Conservation (phyloP, 2,329 filamentous ascomycete species). For the Hymenoscyphus scutula region DNA sequence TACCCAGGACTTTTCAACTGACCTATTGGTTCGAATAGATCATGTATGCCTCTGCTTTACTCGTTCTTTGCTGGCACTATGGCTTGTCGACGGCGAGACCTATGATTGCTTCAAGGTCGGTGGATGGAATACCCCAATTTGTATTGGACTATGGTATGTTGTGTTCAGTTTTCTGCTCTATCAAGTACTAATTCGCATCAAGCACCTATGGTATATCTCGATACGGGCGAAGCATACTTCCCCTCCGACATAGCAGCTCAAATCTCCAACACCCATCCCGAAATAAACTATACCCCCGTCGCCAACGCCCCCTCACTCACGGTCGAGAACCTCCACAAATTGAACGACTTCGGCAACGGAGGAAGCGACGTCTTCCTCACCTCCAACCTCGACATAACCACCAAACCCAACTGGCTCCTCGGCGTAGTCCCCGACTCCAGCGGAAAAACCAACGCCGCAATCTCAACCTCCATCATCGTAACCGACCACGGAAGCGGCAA, state of each 20-base stretch:
- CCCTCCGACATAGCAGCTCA: conserved; percentile 49
- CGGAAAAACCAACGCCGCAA: conserved; percentile 50
- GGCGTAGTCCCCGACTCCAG: conserved; percentile 51
- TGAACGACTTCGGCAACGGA: conserved; percentile 42
- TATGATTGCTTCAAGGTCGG: conserved; percentile 11
- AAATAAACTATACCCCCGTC: conserved; percentile 43
- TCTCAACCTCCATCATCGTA: conserved; percentile 53
- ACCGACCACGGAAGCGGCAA: conserved; percentile 54
- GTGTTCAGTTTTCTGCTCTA: not conserved
- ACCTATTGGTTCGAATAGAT: conserved; percentile 10
- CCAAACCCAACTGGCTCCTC: conserved; percentile 46
- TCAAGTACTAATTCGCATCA: conserved; percentile 3
- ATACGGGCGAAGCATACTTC: conserved; percentile 47
- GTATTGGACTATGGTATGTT: conserved; percentile 45
- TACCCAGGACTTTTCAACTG: not conserved
- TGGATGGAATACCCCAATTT: conserved; percentile 41
- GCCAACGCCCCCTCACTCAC: conserved; percentile 40
- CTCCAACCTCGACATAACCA: conserved; percentile 46
- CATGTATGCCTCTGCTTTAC: conserved; percentile 18
- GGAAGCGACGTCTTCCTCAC: conserved; percentile 49
- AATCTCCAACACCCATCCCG: conserved; percentile 45
- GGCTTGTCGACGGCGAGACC: conserved; percentile 13
- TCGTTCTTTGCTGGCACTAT: conserved; percentile 24
- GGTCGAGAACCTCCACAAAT: conserved; percentile 46
- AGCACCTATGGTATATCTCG: conserved; percentile 52